Conservation (phyloP, 768 basidiomycete species). For the Dioszegia hungarica region DNA sequence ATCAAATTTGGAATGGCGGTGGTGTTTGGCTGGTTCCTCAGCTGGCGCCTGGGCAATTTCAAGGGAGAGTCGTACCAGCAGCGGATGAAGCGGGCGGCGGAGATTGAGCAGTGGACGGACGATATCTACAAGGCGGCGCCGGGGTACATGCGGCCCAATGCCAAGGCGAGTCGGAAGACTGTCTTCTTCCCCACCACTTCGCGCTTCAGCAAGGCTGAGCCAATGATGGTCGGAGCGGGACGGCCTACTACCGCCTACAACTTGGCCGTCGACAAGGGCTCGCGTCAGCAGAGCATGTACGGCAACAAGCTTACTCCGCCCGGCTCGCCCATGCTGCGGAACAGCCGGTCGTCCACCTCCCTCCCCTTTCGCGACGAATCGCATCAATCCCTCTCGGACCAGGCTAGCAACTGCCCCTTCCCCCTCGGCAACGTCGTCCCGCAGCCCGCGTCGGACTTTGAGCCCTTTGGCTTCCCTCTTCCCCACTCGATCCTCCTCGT, state of each 20-base stretch:
- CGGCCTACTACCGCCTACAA: constrained; percentile 47
- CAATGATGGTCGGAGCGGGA: constrained; percentile 52
- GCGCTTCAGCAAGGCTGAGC: constrained; percentile 65
- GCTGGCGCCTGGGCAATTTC: constrained; percentile 91
- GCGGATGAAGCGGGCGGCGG: constrained; percentile 77
- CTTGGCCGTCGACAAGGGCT: constrained; percentile 21
- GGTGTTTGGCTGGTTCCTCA: constrained; percentile 95
- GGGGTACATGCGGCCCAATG: constrained; percentile 77
- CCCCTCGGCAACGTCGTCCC: constrained; percentile 81
- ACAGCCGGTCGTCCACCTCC: constrained; percentile 78
- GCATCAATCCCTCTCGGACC: constrained; percentile 38
- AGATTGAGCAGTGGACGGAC: constrained; percentile 94
- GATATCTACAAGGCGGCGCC: constrained; percentile 95
- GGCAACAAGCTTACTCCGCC: constrained; percentile 59
- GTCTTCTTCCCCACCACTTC: constrained; percentile 54
- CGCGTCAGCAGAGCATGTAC: constrained; percentile 51
- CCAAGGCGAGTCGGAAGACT: constrained; percentile 52
- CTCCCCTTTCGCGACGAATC: constrained; percentile 56
- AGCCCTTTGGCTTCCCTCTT: constrained; percentile 94
- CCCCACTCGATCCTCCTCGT: constrained; percentile 92
- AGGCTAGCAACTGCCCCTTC: constrained; percentile 70
- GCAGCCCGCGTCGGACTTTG: constrained; percentile 82
- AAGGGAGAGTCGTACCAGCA: constrained; percentile 87
- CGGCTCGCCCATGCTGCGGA: constrained; percentile 65
- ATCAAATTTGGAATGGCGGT: constrained; percentile 97